Conservation (phyloP, 2,329 filamentous ascomycete species). For the Fusarium hostae region DNA sequence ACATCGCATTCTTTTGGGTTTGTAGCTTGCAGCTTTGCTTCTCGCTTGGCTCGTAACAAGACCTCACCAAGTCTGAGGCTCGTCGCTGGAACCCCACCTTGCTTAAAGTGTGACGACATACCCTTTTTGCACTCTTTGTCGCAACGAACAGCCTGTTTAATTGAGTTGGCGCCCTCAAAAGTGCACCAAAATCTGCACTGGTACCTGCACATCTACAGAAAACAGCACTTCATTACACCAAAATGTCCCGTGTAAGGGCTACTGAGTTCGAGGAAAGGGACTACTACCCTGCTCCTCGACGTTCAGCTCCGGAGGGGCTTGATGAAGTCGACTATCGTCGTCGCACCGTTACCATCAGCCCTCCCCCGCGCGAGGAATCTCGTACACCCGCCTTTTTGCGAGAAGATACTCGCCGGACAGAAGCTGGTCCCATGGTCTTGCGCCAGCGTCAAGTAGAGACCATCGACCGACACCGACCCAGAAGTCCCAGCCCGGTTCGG, state of each 20-base stretch:
- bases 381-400: conserved; percentile 63
- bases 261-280: conserved; percentile 61
- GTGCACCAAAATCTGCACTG: conserved; percentile 5
- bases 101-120: conserved; percentile 34
- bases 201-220: neutral
- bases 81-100: conserved; percentile 27
- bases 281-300: conserved; percentile 52
- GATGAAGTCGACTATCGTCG: conserved; percentile 52
- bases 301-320: conserved; percentile 47
- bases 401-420: conserved; percentile 59
- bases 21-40: conserved; percentile 16
- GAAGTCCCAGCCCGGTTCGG: conserved; percentile 57
- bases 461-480: conserved; percentile 60
- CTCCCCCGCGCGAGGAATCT: conserved; percentile 58
- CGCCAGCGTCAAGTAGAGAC: conserved; percentile 67
- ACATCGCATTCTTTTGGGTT: conserved; percentile 22
- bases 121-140: conserved; percentile 10
- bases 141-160: conserved; percentile 22
- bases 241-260: conserved; percentile 45
- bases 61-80: conserved; percentile 31
- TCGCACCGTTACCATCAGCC: conserved; percentile 52
- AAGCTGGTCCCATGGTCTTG: conserved; percentile 64
- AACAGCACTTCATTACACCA: conserved; percentile 12
- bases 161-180: conserved; percentile 25
- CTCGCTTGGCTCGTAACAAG: conserved; percentile 15